phyloP scores from a whole-genome alignment of 1,139 yeast genomes.

The Citeromyces siamensis region DNA sequence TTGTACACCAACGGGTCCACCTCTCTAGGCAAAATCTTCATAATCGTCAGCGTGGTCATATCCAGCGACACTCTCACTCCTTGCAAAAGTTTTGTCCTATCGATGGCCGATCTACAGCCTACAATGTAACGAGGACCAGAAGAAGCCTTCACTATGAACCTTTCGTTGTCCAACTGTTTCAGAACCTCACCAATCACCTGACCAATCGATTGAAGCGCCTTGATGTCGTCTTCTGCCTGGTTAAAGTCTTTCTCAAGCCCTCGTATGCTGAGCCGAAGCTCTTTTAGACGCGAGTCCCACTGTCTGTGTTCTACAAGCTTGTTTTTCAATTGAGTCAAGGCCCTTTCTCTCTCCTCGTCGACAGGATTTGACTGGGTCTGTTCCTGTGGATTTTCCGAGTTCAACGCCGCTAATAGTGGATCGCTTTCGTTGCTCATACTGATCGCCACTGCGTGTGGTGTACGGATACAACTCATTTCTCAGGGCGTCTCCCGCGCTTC shows the following conservation, averaged over 20 bases:
- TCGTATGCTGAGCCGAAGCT: slow-evolving; percentile 71
- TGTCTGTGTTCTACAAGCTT: slow-evolving; percentile 88
- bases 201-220: slow-evolving; percentile 95
- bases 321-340: slow-evolving; percentile 69
- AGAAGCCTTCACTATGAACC: slow-evolving; percentile 93
- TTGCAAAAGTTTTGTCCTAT: slow-evolving; percentile 71
- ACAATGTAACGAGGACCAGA: slow-evolving; percentile 97
- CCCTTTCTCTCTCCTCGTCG: slow-evolving; percentile 72
- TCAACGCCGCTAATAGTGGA: slow-evolving; percentile 62
- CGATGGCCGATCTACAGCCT: slow-evolving; percentile 91
- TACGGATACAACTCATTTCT: neutral
- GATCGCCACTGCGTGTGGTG: slow-evolving; percentile 3
- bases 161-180: slow-evolving; percentile 90
- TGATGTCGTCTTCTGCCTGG: slow-evolving; percentile 93
- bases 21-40: slow-evolving; percentile 96
- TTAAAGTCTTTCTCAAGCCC: slow-evolving; percentile 77
- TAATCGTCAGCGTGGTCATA: slow-evolving; percentile 95
- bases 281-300: slow-evolving; percentile 89
- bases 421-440: slow-evolving; percentile 57
- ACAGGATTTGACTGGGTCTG: slow-evolving; percentile 19
- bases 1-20: slow-evolving; percentile 97
- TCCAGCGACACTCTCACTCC: slow-evolving; percentile 96
- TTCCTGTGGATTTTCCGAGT: slow-evolving; percentile 23
- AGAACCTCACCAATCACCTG: slow-evolving; percentile 96
- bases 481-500: no score